A percentile compares a stretch with the other conserved stretches of the same genome.
These are phyloP conservation scores for Aspergillus glaucus DNA, from an alignment of 2,329 filamentous ascomycete species.

Conservation along the genomic window DNA sequence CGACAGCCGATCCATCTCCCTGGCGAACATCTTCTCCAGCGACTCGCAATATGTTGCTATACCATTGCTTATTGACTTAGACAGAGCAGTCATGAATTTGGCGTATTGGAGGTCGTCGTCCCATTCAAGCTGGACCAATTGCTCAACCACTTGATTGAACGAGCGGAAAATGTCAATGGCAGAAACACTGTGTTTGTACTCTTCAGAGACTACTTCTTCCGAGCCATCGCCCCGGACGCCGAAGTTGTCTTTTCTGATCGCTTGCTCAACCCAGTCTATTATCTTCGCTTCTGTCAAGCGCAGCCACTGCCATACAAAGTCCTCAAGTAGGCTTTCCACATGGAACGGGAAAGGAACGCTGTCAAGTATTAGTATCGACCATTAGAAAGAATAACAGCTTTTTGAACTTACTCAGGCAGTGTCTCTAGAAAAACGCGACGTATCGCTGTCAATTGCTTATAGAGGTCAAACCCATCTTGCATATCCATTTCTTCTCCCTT, in stretches of 20 bases:
- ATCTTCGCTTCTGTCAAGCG: slow-evolving; percentile 71
- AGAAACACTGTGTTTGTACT: slow-evolving; percentile 85
- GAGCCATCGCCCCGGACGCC: slow-evolving; percentile 62
- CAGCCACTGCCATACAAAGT: slow-evolving; percentile 97
- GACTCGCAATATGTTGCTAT: slow-evolving; percentile 87
- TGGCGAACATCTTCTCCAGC: slow-evolving; percentile 75
- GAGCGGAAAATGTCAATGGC: slow-evolving; percentile 89
- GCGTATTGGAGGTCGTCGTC: slow-evolving; percentile 89
- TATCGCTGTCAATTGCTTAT: slow-evolving; percentile 80
- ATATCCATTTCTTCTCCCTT: slow-evolving; percentile 71
- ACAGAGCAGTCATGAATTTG: slow-evolving; percentile 91
- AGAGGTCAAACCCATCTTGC: slow-evolving; percentile 89
- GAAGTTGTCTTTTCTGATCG: slow-evolving; percentile 86
- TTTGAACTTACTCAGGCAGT: slow-evolving; percentile 53
- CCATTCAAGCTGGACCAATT: slow-evolving; percentile 82
- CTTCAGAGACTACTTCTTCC: slow-evolving; percentile 62
- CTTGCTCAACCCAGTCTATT: slow-evolving; percentile 77
- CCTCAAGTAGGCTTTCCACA: slow-evolving; percentile 76
- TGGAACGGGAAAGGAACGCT: slow-evolving; percentile 70
- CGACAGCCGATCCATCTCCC: slow-evolving; percentile 88
- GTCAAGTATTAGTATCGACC: slow-evolving; percentile 20
- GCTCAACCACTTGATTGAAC: slow-evolving; percentile 86
- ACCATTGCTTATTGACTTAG: slow-evolving; percentile 75
- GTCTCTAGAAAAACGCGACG: slow-evolving; percentile 71
- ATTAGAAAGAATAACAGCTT: background rate